Evolutionary conservation across 2,329 filamentous ascomycete species (phyloP).

Genomic region (Colletotrichum cuscutae): DNA sequence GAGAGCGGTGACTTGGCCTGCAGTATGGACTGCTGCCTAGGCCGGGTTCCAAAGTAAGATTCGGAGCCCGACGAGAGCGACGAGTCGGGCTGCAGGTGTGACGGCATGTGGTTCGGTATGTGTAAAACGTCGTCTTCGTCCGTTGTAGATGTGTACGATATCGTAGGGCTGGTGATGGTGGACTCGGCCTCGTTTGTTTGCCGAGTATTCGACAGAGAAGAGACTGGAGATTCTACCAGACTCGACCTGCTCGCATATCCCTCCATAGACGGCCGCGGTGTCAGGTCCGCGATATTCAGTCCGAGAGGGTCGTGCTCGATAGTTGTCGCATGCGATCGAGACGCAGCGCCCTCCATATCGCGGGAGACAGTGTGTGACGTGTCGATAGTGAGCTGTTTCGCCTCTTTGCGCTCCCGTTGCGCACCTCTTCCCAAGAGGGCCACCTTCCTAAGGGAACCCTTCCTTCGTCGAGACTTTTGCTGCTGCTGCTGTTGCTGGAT

Average conservation of each 20-base stretch:
- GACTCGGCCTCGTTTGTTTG: slow-evolving; percentile 23
- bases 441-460: slow-evolving; percentile 88
- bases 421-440: slow-evolving; percentile 82
- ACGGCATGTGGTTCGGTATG: slow-evolving; percentile 62
- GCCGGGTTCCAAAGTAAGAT: slow-evolving; percentile 66
- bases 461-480: slow-evolving; percentile 72
- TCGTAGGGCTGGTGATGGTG: slow-evolving; percentile 60
- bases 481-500: slow-evolving; percentile 52
- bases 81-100: slow-evolving; percentile 52
- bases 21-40: slow-evolving; percentile 59
- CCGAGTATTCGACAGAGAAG: slow-evolving; percentile 38
- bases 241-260: slow-evolving; percentile 52
- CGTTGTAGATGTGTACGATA: slow-evolving; percentile 75
- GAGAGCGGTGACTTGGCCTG: slow-evolving; percentile 71
- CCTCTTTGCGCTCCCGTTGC: slow-evolving; percentile 68
- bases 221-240: slow-evolving; percentile 33
- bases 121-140: slow-evolving; percentile 84
- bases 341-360: slow-evolving; percentile 25
- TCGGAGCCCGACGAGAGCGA: slow-evolving; percentile 68
- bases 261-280: slow-evolving; percentile 58
- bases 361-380: slow-evolving; percentile 44
- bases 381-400: slow-evolving; percentile 56
- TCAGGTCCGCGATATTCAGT: slow-evolving; percentile 58
- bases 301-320: slow-evolving; percentile 50
- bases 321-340: slow-evolving; percentile 2